These are phyloP conservation scores for Fusarium sulawesiense DNA, from an alignment of 2,329 filamentous ascomycete species.

Conservation along the genomic window DNA sequence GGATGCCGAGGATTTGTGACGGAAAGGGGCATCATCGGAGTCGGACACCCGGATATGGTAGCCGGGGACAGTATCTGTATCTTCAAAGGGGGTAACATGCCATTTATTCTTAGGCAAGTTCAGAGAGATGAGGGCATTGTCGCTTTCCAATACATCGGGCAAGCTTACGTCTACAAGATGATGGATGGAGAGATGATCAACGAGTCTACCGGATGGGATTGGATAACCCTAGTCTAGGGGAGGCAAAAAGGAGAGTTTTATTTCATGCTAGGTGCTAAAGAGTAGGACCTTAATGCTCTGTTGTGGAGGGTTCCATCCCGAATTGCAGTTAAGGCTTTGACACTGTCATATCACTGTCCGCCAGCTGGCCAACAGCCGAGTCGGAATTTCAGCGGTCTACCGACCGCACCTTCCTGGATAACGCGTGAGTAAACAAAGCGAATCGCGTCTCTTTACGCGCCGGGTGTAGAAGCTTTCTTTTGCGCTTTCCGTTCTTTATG, in stretches of 20 bases:
- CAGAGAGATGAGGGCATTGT: not conserved
- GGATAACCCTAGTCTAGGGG: not conserved
- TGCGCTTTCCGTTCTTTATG: too few species aligned
- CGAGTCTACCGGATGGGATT: not conserved
- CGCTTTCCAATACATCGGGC: not conserved
- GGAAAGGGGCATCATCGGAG: not conserved
- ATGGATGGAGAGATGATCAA: not conserved
- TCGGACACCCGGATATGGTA: not conserved
- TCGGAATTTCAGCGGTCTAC: not conserved
- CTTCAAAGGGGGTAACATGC: not conserved
- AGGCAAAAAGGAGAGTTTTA: not conserved
- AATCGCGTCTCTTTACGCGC: too few species aligned
- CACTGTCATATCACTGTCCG: not conserved
- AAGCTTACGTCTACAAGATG: not conserved
- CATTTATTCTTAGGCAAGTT: not conserved
- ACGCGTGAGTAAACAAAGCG: not conserved
- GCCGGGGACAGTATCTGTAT: not conserved
- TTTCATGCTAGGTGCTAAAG: not conserved
- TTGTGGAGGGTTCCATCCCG: not conserved
- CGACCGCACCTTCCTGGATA: too few species aligned
- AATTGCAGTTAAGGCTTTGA: not conserved
- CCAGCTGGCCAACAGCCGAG: not conserved
- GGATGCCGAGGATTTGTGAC: not conserved
- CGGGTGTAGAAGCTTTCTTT: accelerated
- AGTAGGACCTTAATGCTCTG: not conserved